phyloP scores from a whole-genome alignment of 441 rosid genomes.

The Populus tomentosa region DNA sequence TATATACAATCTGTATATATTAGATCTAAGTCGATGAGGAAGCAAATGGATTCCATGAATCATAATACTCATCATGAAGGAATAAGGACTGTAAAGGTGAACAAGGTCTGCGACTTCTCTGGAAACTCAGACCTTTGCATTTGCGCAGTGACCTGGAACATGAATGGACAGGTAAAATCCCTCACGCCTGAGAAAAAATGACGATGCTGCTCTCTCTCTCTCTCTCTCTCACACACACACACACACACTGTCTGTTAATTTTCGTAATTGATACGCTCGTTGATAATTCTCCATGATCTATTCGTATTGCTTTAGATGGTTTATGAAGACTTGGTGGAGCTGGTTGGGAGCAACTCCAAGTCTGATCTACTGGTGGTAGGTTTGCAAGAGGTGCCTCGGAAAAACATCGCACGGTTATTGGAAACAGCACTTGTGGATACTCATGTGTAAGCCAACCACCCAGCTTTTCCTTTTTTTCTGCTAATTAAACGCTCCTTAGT shows the following conservation, averaged over 20 bases:
- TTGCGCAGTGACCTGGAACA: conserved; percentile 74
- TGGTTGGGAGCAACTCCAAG: conserved; percentile 47
- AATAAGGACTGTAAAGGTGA: conserved; percentile 42
- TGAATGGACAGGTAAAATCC: conserved; percentile 60
- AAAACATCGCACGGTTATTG: conserved; percentile 35
- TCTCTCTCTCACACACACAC: too few species aligned
- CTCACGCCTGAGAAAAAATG: too few species aligned
- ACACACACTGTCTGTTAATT: too few species aligned
- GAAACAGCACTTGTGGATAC: conserved; percentile 46
- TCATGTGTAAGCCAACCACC: conserved; percentile 38
- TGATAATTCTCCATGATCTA: too few species aligned
- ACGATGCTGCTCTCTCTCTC: neutral
- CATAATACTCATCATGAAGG: conserved; percentile 30
- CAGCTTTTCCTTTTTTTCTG: neutral
- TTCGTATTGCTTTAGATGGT: conserved; percentile 31
- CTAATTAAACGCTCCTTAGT: neutral
- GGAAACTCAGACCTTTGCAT: conserved; percentile 53
- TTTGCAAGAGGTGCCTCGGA: conserved; percentile 63
- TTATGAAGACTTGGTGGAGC: conserved; percentile 47
- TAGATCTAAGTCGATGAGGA: conserved; percentile 18
- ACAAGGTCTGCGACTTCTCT: conserved; percentile 42
- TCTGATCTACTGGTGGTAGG: conserved; percentile 65
- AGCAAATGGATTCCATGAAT: conserved; percentile 10
- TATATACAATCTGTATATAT: neutral
- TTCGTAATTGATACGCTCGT: too few species aligned